Evolutionary conservation across 75 land plant genomes (phyloP), one percentile per base, ranked within the genome.

Genomic region (Sequoiadendron giganteum): DNA sequence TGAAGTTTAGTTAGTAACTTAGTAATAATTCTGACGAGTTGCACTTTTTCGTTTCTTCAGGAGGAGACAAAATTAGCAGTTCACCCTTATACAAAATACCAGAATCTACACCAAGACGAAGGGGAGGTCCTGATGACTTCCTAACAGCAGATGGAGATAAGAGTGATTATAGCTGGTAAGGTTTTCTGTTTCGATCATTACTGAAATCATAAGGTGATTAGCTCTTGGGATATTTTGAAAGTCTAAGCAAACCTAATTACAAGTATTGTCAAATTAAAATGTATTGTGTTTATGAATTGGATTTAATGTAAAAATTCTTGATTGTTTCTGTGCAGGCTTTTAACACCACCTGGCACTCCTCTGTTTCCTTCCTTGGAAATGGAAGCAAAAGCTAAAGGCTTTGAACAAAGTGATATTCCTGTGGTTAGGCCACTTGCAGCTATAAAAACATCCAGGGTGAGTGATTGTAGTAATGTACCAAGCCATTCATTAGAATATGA

Each of bases 261-360:
- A 34, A 75, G 77, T 34, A 32, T 13, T 82, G 52, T 82, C 4
- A 79, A 19, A 21, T 79, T 34, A 40, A 42, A 21, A 42, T 79
- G 45, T 19, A 79, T 10, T 8, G 19, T 79, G 21, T 40, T 19
- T 79, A 42, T 42, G 42, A 11, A n/a, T 82, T 47, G 48, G 16
- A 82, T 45, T 45, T 82, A 14, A n/a, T 82, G 52, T n/a, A 45
- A 47, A 82, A 34, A 34, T 75, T 75, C 84, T 45, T 82, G 11
- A 82, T n/a, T 82, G 47, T 43, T 25, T 45, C 6, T 5, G 14
- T 87, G 84, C 87, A 95, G 95, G 95, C 94, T 95, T 90, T 88
- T 95, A 10, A 92, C 95, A 70, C 95, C 95, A 61, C 95, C 95
- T 83, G 94, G 91, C 75, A 95, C 95, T 81, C 95, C 95, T 52